Evolutionary conservation across 1,284 basidiomycete species (phyloP), one percentile per base, ranked within the genome.

Genomic region (Cryptococcus amylolentus): DNA sequence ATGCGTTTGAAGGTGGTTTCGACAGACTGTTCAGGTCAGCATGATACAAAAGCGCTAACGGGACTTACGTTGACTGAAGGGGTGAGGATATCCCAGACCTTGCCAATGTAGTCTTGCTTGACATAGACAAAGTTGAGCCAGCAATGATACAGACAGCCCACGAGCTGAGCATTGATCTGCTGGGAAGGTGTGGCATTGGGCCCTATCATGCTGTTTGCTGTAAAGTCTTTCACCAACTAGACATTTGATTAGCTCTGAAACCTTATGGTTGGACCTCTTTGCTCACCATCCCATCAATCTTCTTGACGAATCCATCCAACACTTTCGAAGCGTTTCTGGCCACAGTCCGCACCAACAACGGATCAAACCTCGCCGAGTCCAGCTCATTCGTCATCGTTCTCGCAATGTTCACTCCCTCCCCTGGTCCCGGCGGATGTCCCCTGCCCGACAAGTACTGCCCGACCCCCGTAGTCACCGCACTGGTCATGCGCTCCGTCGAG

Each of bases 351-450:
- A 91, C 84, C 8, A 98, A 80, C 31, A 97, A 71, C 0, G 94
- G 94, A 75, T 98, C 94, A 71, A 96, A 97, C 55, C 88, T 84
- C 3, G 91, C 92, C 2, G 90, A 85, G 73, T 98, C 94, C 3
- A 98, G 82, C 71, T 96, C 93, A 72, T 97, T 97, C 16, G 85
- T 84, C 39, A 94, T 80, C 0, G 84, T 82, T 10, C 92, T 82
- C 1, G 88, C 85, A 37, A 93, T 81, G 52, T 84, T 85, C 5
- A 86, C 78, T 4, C 89, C 93, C 55, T 95, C 91, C 35, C 80
- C 82, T 38, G 84, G 80, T 0, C 86, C 85, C 0, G 92, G 90
- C 1, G 89, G 86, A 1, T 81, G 73, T 12, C 88, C 83, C 13
- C 81, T 70, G 5, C 88, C 86, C 20, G 84, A 2, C 81, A 69